A percentile compares a stretch with the other conserved stretches of the same genome.
Conservation (phyloP, 352 stramenopile species). For the Phytopythium boreale region DNA sequence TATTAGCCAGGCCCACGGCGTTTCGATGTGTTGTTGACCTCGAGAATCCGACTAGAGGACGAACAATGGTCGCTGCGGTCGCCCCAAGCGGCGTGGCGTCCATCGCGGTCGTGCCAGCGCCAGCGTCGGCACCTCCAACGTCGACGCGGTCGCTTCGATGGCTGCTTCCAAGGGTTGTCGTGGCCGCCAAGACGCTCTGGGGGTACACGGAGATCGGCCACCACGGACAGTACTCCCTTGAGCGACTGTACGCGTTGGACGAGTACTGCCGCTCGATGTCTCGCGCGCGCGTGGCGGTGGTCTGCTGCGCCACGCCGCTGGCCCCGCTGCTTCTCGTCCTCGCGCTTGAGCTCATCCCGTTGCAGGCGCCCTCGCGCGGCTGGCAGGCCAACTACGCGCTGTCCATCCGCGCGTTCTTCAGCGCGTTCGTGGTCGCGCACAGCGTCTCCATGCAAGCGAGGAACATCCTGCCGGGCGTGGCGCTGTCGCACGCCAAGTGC, state of each 20-base stretch:
- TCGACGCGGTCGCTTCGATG: not conserved
- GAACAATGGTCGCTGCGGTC: not conserved
- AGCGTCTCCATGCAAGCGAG: conserved; percentile 11
- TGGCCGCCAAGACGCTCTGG: not conserved
- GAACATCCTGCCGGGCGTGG: conserved; percentile 8
- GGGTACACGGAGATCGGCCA: conserved; percentile 3
- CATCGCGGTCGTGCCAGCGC: not conserved
- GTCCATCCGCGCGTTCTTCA: conserved; percentile 19
- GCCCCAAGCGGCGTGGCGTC: not conserved
- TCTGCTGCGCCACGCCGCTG: not conserved
- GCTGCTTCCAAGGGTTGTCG: not conserved
- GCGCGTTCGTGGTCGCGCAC: conserved; percentile 9
- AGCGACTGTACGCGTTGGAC: conserved; percentile 3
- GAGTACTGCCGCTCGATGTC: conserved; percentile 1
- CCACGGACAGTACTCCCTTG: conserved; percentile 1
- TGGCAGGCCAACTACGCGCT: conserved; percentile 23
- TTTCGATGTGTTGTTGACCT: too few relatives aligned
- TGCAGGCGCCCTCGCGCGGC: conserved; percentile 1
- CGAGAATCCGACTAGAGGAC: not conserved
- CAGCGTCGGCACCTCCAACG: not conserved
- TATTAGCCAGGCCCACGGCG: not conserved
- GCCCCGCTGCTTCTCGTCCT: conserved; percentile 5
- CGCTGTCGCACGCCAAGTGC: conserved; percentile 4
- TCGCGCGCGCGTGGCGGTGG: not conserved
- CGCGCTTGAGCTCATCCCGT: conserved; percentile 7